Evolutionary conservation across 2,329 filamentous ascomycete genomes (phyloP).

Genomic region (Neonectria sp.): DNA sequence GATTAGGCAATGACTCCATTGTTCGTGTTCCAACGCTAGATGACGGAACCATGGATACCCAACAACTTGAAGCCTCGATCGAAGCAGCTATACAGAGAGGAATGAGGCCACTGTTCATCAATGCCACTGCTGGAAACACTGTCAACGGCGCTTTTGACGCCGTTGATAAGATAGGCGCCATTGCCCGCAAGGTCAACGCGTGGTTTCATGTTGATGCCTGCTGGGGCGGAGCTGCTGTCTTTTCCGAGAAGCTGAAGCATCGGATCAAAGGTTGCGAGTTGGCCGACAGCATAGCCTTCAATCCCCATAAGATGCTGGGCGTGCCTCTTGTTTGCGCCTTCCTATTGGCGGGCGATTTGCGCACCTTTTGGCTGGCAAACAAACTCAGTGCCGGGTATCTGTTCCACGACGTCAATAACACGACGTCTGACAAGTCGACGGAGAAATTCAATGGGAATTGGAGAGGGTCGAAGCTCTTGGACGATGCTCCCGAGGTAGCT

Average conservation of each 20-base stretch:
- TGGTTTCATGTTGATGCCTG: constrained; percentile 3
- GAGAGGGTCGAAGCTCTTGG: constrained; percentile 3
- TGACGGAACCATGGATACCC: neutral
- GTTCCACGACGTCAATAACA: neutral
- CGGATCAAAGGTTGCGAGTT: constrained; percentile 1
- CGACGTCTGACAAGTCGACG: constrained; percentile 1
- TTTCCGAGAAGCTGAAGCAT: constrained; percentile 3
- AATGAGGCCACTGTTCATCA: neutral
- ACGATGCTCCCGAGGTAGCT: constrained; percentile 3
- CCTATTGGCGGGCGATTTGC: neutral
- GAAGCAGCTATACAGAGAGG: constrained; percentile 1
- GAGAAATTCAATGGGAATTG: neutral
- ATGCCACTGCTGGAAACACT: neutral
- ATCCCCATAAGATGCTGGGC: neutral
- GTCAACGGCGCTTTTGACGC: neutral
- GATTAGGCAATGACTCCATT: neutral
- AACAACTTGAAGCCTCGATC: neutral
- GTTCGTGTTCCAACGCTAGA: constrained; percentile 2
- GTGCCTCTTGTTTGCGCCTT: constrained; percentile 4
- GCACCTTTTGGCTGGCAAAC: constrained; percentile 1
- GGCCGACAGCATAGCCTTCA: neutral
- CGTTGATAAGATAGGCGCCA: constrained; percentile 3
- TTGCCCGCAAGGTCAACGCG: neutral
- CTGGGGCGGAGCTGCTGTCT: constrained; percentile 1
- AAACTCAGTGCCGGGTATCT: constrained; percentile 3